phyloP scores from a whole-genome alignment of 257 asterid genomes.

The Solanum sejunctum region DNA sequence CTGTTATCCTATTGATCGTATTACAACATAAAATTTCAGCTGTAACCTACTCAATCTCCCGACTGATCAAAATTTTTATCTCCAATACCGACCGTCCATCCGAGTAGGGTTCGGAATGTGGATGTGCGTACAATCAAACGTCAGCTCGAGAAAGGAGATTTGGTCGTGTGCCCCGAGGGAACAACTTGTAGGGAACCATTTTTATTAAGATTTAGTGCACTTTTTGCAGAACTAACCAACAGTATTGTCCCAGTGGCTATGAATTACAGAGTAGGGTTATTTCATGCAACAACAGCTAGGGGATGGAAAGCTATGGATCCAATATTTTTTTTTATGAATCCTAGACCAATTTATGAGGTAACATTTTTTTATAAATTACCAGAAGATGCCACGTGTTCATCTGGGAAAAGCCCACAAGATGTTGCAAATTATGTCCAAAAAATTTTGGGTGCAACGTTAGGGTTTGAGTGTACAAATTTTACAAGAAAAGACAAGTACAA shows the following conservation, averaged over 20 bases:
- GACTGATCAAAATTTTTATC: slow-evolving; percentile 55
- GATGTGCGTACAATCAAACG: slow-evolving; percentile 44
- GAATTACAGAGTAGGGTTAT: slow-evolving; percentile 67
- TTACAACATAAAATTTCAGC: slow-evolving; percentile 62
- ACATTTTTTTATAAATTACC: slow-evolving; percentile 20
- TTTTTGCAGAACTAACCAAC: slow-evolving; percentile 73
- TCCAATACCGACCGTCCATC: slow-evolving; percentile 71
- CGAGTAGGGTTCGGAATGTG: slow-evolving; percentile 46
- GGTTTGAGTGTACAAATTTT: slow-evolving; percentile 20
- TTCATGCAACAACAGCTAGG: slow-evolving; percentile 82
- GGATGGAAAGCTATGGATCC: slow-evolving; percentile 90
- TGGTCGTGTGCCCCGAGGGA: slow-evolving; percentile 75
- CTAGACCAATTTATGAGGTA: slow-evolving; percentile 68
- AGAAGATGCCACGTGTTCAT: slow-evolving; percentile 19
- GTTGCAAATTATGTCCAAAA: slow-evolving; percentile 31
- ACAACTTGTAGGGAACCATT: slow-evolving; percentile 89
- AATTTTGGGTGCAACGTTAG: slow-evolving; percentile 14
- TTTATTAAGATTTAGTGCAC: slow-evolving; percentile 61
- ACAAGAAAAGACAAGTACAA: slow-evolving; percentile 31
- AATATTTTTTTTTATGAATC: slow-evolving; percentile 83
- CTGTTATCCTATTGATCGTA: slow-evolving; percentile 55
- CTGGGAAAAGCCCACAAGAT: slow-evolving; percentile 15
- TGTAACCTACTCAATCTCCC: slow-evolving; percentile 66
- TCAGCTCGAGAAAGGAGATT: slow-evolving; percentile 49
- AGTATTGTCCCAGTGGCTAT: slow-evolving; percentile 77